A percentile compares a stretch with the other conserved stretches of the same genome.
Evolutionary conservation across 805 yeast genomes (phyloP).

Genomic region (Cyberlindnera veronae): DNA sequence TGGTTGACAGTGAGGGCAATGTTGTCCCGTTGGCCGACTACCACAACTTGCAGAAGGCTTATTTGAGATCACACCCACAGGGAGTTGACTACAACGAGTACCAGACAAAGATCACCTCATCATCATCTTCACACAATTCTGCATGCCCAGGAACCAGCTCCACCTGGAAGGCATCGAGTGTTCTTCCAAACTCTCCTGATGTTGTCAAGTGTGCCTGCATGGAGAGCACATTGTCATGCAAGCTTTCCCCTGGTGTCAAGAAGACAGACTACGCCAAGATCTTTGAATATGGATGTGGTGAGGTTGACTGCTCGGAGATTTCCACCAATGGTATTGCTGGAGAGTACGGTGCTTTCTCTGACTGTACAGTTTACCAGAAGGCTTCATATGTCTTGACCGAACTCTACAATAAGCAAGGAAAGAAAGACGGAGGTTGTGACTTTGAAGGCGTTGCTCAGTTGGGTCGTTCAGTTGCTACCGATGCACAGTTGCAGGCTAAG

Average conservation of each 20-base stretch:
- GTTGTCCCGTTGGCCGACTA: conserved; percentile 60
- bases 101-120: conserved; percentile 20
- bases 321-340: conserved; percentile 56
- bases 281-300: conserved; percentile 55
- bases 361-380: conserved; percentile 60
- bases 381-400: conserved; percentile 59
- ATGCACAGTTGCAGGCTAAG: conserved; percentile 9
- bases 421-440: conserved; percentile 27
- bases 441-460: conserved; percentile 23
- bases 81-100: conserved; percentile 33
- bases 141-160: conserved; percentile 49
- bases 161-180: conserved; percentile 59
- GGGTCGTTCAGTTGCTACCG: conserved; percentile 10
- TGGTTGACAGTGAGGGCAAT: conserved; percentile 35
- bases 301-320: conserved; percentile 57
- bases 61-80: conserved; percentile 45
- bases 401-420: conserved; percentile 51
- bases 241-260: conserved; percentile 45
- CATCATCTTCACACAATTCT: background rate
- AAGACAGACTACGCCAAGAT: conserved; percentile 49
- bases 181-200: conserved; percentile 70
- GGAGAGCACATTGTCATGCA: conserved; percentile 51
- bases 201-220: conserved; percentile 58
- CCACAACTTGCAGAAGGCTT: conserved; percentile 51
- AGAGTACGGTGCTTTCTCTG: conserved; percentile 62